Base-by-base conservation (phyloP, 2,329 filamentous ascomycete genomes). In the Fusarium floridanum region DNA sequence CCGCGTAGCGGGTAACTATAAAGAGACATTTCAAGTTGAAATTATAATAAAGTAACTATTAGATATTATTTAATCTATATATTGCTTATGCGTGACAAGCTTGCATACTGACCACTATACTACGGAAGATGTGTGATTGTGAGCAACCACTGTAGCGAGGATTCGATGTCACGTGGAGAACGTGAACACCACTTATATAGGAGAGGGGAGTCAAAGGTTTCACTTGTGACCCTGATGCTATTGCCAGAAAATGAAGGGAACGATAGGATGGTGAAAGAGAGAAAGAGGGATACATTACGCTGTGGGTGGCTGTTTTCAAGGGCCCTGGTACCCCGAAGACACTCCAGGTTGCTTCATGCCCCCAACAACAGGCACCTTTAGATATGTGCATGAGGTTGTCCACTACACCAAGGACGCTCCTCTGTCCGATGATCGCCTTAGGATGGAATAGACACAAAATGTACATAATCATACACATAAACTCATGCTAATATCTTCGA, bases 51-150 rank as follows among this genome's bases (percentile, higher is more conserved):
- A 22, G 22, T 22, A 3, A 22, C 22, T 22, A 22, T 4, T 22
- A 22, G 22, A 22, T 22, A 22, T 22, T 22, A 22, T 22, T 22
- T 22, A 22, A 22, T 22, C 22, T 22, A 22, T 22, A 3, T 22
- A 22, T 22, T 22, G 4, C 22, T 22, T 22, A 22, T 22, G n/a
- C n/a, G n/a, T n/a, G n/a, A 53, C 48, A 53, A 53, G 27, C 48
- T 53, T 53, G 48, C 48, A 53, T 53, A 53, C 48, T 53, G 48
- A 53, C 50, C 50, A 55, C 50, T 55, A 55, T 55, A 55, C 50
- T 55, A 34, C 50, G 50, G 50, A 55, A 55, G 50, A 55, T 20
- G 11, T 20, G 17, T 20, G 50, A 8, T 20, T 55, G 50, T 55
- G 50, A 34, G 27, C 50, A 55, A 32, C 50, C 27, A 32, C 17